Percentiles rank a stretch among this genome's conserved stretches.
Conservation (phyloP, 1,284 basidiomycete genomes). For the Hypsizygus ulmarius region DNA sequence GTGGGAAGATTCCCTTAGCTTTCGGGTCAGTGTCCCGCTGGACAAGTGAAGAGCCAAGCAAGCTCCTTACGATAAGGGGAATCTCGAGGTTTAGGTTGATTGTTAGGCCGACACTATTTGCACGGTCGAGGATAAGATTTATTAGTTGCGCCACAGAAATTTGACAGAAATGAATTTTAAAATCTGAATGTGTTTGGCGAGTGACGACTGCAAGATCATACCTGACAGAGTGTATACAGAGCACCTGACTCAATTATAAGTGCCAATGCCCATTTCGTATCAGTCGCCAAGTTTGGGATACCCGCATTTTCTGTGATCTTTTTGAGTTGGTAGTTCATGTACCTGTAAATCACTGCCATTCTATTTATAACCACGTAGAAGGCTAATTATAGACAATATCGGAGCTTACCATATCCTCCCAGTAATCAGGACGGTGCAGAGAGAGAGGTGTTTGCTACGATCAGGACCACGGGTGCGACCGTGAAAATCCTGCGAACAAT, state of each 20-base stretch:
- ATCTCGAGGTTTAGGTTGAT: slow-evolving; percentile 7
- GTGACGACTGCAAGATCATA: background rate
- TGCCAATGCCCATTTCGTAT: background rate
- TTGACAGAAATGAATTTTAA: background rate
- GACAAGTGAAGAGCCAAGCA: background rate
- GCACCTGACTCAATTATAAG: slow-evolving; percentile 9
- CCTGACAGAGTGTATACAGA: slow-evolving; percentile 6
- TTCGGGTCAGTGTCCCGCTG: background rate
- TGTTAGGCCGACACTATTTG: background rate
- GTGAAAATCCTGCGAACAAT: background rate
- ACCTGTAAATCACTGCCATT: background rate
- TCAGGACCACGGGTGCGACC: slow-evolving; percentile 2
- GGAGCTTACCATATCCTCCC: slow-evolving; percentile 11
- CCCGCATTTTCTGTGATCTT: background rate
- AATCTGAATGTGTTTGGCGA: background rate
- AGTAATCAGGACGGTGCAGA: slow-evolving; percentile 11
- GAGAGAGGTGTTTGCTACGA: slow-evolving; percentile 7
- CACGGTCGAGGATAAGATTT: slow-evolving; percentile 5
- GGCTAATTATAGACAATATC: too few species aligned
- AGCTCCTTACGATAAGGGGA: slow-evolving; percentile 5
- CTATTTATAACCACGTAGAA: too few species aligned
- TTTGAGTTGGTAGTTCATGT: background rate
- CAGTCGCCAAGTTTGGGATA: background rate
- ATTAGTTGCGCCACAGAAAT: background rate
- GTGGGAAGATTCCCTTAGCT: slow-evolving; percentile 6